Evolutionary conservation across 305 asterid species (phyloP).

Genomic region (Plantago coronopus): DNA sequence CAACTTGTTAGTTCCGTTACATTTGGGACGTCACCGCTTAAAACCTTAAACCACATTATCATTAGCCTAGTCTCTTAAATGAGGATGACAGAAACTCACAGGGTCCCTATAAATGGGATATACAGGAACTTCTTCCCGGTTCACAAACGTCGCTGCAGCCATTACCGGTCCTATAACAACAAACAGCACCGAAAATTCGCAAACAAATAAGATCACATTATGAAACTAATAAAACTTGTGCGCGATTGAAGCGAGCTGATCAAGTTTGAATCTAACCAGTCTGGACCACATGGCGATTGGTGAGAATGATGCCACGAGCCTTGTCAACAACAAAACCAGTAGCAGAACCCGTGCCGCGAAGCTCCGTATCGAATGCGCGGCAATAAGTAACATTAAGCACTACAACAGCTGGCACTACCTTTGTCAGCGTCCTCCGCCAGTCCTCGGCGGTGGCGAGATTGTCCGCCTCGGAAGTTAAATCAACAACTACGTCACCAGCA

Average conservation of each 20-base stretch:
- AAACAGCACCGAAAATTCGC: background rate
- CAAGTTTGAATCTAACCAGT: background rate
- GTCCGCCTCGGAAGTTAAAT: too few species aligned
- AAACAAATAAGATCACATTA: background rate
- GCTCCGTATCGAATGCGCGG: slow-evolving; percentile 3
- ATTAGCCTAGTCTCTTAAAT: too few species aligned
- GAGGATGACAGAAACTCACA: background rate
- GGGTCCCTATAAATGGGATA: slow-evolving; percentile 8
- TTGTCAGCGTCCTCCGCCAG: background rate
- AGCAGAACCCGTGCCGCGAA: background rate
- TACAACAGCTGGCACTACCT: slow-evolving; percentile 5
- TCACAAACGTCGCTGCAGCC: slow-evolving; percentile 4
- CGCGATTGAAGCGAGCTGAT: background rate
- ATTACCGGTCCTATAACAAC: slow-evolving; percentile 3
- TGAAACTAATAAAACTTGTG: background rate
- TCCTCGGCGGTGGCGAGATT: background rate
- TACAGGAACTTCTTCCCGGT: slow-evolving; percentile 3
- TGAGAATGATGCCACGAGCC: background rate
- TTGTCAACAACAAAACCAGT: slow-evolving; percentile 12
- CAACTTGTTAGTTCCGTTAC: background rate
- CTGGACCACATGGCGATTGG: slow-evolving; percentile 10
- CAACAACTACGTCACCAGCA: too few species aligned
- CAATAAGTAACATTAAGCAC: background rate
- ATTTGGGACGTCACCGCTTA: too few species aligned
- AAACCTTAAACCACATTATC: background rate